Base-by-base conservation (phyloP, 768 basidiomycete species). In the Rhizopogon vesiculosus region DNA sequence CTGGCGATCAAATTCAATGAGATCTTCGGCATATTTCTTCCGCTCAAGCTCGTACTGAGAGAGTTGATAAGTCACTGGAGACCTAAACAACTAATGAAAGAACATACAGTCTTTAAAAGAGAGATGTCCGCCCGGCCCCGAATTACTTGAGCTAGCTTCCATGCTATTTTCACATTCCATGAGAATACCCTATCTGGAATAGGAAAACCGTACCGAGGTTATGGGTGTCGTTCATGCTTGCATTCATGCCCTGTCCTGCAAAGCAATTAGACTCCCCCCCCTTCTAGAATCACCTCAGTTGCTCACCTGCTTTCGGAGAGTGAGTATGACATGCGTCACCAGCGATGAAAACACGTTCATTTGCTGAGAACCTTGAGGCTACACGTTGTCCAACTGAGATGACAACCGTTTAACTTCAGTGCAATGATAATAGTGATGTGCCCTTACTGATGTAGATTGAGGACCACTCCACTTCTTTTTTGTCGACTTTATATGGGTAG, bases 311-410 rank as follows among this genome's bases (percentile, higher is more conserved):
- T 71, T 86, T 86, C 0, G 84, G 83, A 0, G 81, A 85, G 67
- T 84, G 84, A 1, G 83, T 85, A 63, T 85, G 85, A 56, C 85
- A 88, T 0, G 87, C 88, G 65, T 89, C 89, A 0, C 89, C 89
- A 1, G 82, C 84, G 53, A 91, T 89, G 66, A 91, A 90, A 1
- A 89, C 78, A 1, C 89, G 79, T 3, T 86, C 77, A 16, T 79
- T 65, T 2, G 78, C 69, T 19, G 82, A 81, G 66, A 78, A 91
- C 13, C 71, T 73, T 6, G 85, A 79, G 4, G 88, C 87, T 1
- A 91, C 83, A 12, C 88, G 81, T 62, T 91, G 89, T 1, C 87
- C 87, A 55, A 90, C 88, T 87, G 42, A 3, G 16, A 29, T 15
- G 28, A 43, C 10, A 12, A 38, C 6, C 41, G 31, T 43, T n/a